Percentiles rank a stretch among this genome's conserved stretches.
These are phyloP conservation scores for Epichloe hybrida DNA, from an alignment of 2,329 filamentous ascomycete species.

Conservation along the genomic window DNA sequence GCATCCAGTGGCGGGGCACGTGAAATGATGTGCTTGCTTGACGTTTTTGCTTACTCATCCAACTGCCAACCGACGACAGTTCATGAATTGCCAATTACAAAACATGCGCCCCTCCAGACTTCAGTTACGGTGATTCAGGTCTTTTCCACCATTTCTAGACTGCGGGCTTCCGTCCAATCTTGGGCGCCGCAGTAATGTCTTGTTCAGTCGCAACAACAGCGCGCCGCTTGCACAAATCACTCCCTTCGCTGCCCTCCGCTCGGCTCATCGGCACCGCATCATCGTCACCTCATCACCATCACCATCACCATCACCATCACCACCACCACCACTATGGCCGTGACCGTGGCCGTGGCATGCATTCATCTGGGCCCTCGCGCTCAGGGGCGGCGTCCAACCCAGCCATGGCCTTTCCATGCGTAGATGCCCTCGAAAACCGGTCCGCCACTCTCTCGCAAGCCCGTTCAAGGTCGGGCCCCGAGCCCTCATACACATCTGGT, in stretches of 20 bases:
- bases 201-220: constrained; percentile 5
- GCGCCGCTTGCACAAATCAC: constrained; percentile 4
- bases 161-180: not conserved
- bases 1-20: constrained; percentile 6
- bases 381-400: constrained; percentile 53
- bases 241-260: not conserved
- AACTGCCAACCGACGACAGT: not conserved
- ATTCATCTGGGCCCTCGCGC: constrained; percentile 11
- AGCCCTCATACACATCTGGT: constrained; percentile 87
- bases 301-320: not conserved
- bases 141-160: not conserved
- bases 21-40: constrained; percentile 15
- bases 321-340: not conserved
- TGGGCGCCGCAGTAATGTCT: constrained; percentile 5
- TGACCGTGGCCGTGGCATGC: not conserved
- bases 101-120: not conserved
- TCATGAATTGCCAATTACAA: not conserved
- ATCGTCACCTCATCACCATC: not conserved
- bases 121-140: not conserved
- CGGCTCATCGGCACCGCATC: constrained; percentile 1
- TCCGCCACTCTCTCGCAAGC: constrained; percentile 49
- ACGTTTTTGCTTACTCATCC: constrained; percentile 6
- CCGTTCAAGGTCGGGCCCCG: constrained; percentile 62
- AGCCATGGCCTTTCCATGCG: constrained; percentile 78
- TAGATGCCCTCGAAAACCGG: constrained; percentile 69